These are phyloP conservation scores for Colletotrichum sp. DNA, from an alignment of 2,329 filamentous ascomycete species.

Conservation along the genomic window DNA sequence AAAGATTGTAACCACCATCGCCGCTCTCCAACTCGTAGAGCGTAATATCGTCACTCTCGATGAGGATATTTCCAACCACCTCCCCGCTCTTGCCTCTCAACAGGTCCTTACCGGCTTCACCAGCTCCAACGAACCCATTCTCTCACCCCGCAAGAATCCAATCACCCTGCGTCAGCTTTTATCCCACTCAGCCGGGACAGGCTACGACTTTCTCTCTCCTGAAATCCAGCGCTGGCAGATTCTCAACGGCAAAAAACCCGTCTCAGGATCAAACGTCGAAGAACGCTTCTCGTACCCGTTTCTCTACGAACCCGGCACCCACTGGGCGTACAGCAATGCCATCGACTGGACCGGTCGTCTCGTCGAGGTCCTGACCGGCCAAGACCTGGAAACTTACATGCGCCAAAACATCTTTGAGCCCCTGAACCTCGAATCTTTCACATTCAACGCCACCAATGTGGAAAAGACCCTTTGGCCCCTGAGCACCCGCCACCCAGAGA, in stretches of 20 bases:
- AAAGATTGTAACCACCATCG: constrained; percentile 55
- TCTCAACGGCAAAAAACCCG: neutral
- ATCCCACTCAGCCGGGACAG: constrained; percentile 49
- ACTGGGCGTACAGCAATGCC: constrained; percentile 33
- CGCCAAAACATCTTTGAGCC: constrained; percentile 49
- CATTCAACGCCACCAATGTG: neutral
- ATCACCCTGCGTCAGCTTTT: constrained; percentile 54
- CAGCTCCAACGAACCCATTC: constrained; percentile 30
- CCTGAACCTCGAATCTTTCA: constrained; percentile 39
- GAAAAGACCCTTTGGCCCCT: constrained; percentile 2
- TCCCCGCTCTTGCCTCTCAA: constrained; percentile 48
- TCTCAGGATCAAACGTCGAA: constrained; percentile 36
- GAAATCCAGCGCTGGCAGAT: constrained; percentile 14
- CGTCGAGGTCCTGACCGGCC: constrained; percentile 27
- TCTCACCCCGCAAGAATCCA: constrained; percentile 29
- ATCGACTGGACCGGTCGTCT: constrained; percentile 33
- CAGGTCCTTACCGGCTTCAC: constrained; percentile 49
- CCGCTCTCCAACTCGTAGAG: constrained; percentile 59
- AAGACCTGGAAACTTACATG: constrained; percentile 26
- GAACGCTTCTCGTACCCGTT: constrained; percentile 34
- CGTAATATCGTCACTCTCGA: constrained; percentile 49
- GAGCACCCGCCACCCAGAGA: constrained; percentile 15
- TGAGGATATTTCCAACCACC: constrained; percentile 44
- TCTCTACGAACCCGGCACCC: constrained; percentile 31
- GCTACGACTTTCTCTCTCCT: constrained; percentile 39